These are phyloP conservation scores for Peterozyma toletana DNA, from an alignment of 805 yeast genomes.

Conservation along the genomic window DNA sequence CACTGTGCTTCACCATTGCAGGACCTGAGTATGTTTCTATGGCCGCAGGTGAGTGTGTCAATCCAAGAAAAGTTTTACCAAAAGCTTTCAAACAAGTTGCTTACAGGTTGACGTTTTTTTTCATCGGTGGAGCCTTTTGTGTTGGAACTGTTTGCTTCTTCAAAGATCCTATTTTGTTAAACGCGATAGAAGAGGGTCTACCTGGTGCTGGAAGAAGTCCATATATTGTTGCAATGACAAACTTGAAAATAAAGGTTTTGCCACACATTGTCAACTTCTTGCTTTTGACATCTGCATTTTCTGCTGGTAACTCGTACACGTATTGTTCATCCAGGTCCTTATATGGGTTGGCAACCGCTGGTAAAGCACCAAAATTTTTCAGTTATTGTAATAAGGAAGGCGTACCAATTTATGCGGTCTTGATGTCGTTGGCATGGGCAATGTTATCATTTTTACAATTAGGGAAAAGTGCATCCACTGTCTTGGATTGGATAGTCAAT, in stretches of 20 bases:
- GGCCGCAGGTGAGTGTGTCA: slow-evolving; percentile 40
- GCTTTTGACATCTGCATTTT: slow-evolving; percentile 34
- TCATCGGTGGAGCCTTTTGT: slow-evolving; percentile 39
- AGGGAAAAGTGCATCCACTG: slow-evolving; percentile 50
- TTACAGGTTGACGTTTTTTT: slow-evolving; percentile 33
- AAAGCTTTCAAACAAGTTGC: slow-evolving; percentile 41
- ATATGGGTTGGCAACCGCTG: slow-evolving; percentile 39
- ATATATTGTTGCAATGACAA: slow-evolving; percentile 39
- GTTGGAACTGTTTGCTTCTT: slow-evolving; percentile 37
- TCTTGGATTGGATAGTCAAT: slow-evolving; percentile 66
- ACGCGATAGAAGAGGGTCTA: slow-evolving; percentile 22
- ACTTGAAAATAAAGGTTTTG: slow-evolving; percentile 30
- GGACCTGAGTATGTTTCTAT: slow-evolving; percentile 43
- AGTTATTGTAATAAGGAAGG: slow-evolving; percentile 38
- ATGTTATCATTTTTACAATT: slow-evolving; percentile 41
- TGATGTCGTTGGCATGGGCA: slow-evolving; percentile 34
- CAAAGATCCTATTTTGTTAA: slow-evolving; percentile 28
- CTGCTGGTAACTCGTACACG: slow-evolving; percentile 42
- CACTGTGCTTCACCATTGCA: slow-evolving; percentile 33
- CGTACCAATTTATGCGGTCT: slow-evolving; percentile 38
- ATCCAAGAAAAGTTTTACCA: slow-evolving; percentile 40
- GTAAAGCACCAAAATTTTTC: slow-evolving; percentile 35
- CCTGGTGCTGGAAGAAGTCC: slow-evolving; percentile 46
- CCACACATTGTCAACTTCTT: slow-evolving; percentile 38
- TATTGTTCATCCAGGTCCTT: slow-evolving; percentile 37